A percentile compares a stretch with the other conserved stretches of the same genome.
Evolutionary conservation across 139 green algal species (phyloP).

Genomic region (Ettlia oleoabundans): DNA sequence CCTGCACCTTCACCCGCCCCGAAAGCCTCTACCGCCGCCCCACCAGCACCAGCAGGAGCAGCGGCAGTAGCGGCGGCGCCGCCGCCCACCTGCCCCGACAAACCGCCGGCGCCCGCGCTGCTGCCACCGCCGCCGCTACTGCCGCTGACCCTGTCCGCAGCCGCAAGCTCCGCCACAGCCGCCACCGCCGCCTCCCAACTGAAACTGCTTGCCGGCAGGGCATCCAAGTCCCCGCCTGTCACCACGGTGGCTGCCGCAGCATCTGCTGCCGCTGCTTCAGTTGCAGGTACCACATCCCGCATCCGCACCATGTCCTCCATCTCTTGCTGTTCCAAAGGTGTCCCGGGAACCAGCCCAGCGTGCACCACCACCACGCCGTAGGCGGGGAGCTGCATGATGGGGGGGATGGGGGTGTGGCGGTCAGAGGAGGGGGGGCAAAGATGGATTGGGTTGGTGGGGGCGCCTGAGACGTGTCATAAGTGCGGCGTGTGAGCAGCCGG

Average conservation of each 20-base stretch:
- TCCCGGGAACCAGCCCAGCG: conserved; percentile 54
- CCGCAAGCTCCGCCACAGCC: neutral
- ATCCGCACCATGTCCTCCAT: conserved; percentile 53
- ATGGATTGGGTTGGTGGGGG: neutral
- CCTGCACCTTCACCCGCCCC: too few relatives aligned
- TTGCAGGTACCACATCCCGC: conserved; percentile 51
- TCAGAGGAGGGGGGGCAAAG: neutral
- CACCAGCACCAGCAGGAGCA: neutral
- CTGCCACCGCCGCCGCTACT: too few relatives aligned
- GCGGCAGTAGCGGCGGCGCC: too few relatives aligned
- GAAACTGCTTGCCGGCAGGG: neutral
- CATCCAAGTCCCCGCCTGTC: neutral
- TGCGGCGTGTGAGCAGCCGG: too few relatives aligned
- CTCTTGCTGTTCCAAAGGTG: conserved; percentile 53
- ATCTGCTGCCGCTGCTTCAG: neutral
- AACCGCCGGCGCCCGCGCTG: too few relatives aligned
- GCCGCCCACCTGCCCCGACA: too few relatives aligned
- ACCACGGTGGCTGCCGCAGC: neutral
- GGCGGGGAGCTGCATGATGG: conserved; percentile 2
- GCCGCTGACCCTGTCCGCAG: too few relatives aligned
- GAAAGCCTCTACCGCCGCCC: too few relatives aligned
- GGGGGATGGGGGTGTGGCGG: neutral
- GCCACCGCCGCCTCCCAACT: neutral
- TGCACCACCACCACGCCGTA: conserved; percentile 50
- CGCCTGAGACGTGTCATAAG: too few relatives aligned